Conservation (phyloP, 352 stramenopile species). For the Globisporangium cylindrosporum region DNA sequence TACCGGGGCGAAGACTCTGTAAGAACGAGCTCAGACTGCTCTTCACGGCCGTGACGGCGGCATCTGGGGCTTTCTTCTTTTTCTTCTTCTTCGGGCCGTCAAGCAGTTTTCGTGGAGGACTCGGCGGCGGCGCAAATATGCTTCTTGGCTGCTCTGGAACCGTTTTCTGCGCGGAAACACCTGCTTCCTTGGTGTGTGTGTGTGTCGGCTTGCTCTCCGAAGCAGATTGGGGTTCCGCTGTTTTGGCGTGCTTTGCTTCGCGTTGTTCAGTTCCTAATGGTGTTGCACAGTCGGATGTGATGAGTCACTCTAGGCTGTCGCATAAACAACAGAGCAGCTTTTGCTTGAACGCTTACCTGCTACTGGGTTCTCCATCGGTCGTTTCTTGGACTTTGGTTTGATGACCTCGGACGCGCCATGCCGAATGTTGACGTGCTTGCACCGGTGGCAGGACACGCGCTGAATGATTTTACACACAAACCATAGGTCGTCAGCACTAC, state of each 20-base stretch:
- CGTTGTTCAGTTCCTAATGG: conserved; percentile 3
- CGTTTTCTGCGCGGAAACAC: not conserved
- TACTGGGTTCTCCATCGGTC: conserved; percentile 1
- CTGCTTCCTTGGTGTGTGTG: not conserved
- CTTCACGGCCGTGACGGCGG: conserved; percentile 50
- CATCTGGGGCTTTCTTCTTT: conserved; percentile 31
- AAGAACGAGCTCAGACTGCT: conserved; percentile 68
- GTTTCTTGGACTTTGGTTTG: conserved; percentile 57
- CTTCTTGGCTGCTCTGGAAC: conserved; percentile 22
- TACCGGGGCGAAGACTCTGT: conserved; percentile 35
- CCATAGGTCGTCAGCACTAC: not conserved
- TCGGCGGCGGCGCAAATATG: conserved; percentile 49
- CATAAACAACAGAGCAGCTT: not conserved
- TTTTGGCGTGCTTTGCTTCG: conserved; percentile 30
- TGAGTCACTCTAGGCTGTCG: not conserved
- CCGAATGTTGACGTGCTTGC: conserved; percentile 41
- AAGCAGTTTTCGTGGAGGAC: conserved; percentile 63
- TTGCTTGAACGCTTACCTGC: not conserved
- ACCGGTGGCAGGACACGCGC: conserved; percentile 54
- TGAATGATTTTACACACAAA: conserved; percentile 18
- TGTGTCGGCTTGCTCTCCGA: not conserved
- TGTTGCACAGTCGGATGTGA: not conserved
- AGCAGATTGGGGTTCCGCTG: not conserved
- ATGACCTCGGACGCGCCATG: conserved; percentile 44
- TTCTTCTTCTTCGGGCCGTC: conserved; percentile 79